Conservation (phyloP, 257 asterid genomes). For the Solanum phureja region DNA sequence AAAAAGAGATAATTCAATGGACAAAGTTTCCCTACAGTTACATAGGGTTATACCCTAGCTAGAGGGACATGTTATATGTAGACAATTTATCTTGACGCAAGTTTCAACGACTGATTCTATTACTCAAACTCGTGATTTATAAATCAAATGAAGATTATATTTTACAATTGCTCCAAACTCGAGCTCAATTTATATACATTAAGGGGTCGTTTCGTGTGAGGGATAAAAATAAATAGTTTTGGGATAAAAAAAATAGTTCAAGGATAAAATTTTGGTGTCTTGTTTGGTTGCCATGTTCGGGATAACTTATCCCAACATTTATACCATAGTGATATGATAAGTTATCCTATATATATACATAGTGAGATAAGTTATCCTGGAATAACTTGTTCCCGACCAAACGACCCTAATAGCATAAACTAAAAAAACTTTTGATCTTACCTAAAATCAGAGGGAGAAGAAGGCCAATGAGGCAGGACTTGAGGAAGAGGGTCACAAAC, state of each 20-base stretch:
- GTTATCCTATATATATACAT: no score
- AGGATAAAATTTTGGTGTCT: no score
- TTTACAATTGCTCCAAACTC: neutral
- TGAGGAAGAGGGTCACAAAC: slow-evolving; percentile 49
- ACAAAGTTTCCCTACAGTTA: neutral
- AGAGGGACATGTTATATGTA: neutral
- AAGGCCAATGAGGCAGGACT: slow-evolving; percentile 68
- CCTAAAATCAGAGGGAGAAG: slow-evolving; percentile 77
- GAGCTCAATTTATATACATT: neutral
- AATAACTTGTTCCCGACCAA: no score
- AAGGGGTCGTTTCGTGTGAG: no score
- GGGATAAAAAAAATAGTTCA: no score
- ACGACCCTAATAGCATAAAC: neutral
- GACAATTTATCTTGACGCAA: neutral
- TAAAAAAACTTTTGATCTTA: neutral
- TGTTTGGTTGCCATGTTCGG: no score
- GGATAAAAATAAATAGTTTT: no score
- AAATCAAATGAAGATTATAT: neutral
- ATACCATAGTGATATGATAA: no score
- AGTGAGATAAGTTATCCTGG: no score
- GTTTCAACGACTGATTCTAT: neutral
- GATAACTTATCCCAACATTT: no score
- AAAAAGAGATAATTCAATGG: neutral
- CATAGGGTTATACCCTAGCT: neutral
- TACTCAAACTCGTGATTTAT: neutral